phyloP scores from a whole-genome alignment of 306 rosid genomes.

The Luffa aegyptiaca region DNA sequence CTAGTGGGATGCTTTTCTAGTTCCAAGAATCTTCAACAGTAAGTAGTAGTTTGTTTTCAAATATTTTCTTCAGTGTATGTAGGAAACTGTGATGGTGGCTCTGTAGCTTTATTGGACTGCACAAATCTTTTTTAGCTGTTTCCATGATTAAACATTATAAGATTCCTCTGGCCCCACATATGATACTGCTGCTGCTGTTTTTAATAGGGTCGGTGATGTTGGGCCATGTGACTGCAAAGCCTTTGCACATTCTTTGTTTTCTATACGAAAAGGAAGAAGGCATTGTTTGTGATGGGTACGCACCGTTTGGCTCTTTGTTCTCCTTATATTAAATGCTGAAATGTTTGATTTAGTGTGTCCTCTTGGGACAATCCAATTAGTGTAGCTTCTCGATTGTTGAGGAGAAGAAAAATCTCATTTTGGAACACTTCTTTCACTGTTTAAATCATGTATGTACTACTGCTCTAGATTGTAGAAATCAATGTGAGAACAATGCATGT shows the following conservation, averaged over 20 bases:
- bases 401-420: not conserved
- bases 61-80: not conserved
- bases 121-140: not conserved
- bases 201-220: constrained; percentile 12
- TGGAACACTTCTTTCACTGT: not conserved
- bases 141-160: not conserved
- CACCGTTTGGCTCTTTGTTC: not conserved
- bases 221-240: constrained; percentile 13
- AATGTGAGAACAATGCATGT: not conserved
- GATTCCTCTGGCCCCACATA: not conserved
- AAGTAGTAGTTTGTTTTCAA: not conserved
- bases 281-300: not conserved
- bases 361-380: not conserved
- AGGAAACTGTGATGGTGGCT: not conserved
- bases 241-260: constrained; percentile 8
- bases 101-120: constrained; percentile 4
- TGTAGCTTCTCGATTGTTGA: not conserved
- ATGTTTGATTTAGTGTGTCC: not conserved
- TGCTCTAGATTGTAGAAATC: not conserved
- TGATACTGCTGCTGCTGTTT: not conserved
- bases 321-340: not conserved
- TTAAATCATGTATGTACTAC: not conserved
- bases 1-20: not conserved
- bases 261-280: not conserved
- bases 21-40: not conserved